Percentiles rank a stretch among this genome's conserved stretches.
Evolutionary conservation across 805 yeast genomes (phyloP).

Genomic region (Yamadazyma philogaea): DNA sequence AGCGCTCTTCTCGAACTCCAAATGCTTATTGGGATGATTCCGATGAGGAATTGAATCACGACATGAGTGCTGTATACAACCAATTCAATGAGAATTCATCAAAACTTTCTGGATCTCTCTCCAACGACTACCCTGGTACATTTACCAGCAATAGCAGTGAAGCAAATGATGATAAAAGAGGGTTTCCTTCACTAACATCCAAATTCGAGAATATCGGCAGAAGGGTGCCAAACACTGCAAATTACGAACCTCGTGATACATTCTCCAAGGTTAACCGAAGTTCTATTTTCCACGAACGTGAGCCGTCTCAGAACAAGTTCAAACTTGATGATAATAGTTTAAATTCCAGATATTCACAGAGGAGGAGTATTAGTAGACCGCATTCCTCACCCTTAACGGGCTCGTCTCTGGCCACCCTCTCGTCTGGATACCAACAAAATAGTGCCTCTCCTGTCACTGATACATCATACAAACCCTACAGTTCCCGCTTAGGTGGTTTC

Average conservation of each 20-base stretch:
- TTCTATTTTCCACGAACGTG: slow-evolving; percentile 1
- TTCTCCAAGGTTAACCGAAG: slow-evolving; percentile 1
- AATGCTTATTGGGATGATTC: slow-evolving; percentile 12
- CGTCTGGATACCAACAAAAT: neutral
- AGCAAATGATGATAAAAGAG: neutral
- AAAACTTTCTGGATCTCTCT: slow-evolving; percentile 1
- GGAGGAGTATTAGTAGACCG: neutral
- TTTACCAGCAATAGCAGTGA: slow-evolving; percentile 3
- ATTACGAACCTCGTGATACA: neutral
- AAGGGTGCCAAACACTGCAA: neutral
- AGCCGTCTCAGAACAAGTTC: neutral
- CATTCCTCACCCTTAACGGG: neutral
- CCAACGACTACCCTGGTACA: slow-evolving; percentile 2
- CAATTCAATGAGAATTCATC: slow-evolving; percentile 12
- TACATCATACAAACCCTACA: neutral
- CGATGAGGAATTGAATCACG: slow-evolving; percentile 17
- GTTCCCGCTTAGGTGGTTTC: neutral
- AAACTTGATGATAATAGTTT: neutral
- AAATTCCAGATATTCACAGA: neutral
- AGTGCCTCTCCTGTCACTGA: neutral
- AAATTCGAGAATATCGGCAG: slow-evolving; percentile 6
- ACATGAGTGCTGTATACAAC: slow-evolving; percentile 11
- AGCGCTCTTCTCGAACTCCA: neutral
- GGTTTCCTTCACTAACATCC: slow-evolving; percentile 5
- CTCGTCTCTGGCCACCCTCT: neutral